phyloP scores from a whole-genome alignment of 371 early-diverging fungal species.

The Encephalitozoon cuniculi region DNA sequence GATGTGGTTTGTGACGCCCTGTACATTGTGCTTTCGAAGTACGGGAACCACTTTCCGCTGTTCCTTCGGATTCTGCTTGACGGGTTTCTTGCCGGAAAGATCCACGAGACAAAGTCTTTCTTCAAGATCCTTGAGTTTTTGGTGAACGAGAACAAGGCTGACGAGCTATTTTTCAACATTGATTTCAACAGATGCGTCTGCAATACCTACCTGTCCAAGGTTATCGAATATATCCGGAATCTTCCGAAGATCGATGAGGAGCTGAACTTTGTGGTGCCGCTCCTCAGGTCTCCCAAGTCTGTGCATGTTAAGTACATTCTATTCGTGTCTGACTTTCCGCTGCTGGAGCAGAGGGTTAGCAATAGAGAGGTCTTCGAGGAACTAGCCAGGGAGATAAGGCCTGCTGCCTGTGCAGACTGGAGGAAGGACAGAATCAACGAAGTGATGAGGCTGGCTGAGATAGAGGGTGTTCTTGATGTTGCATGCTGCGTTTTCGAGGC shows the following conservation, averaged over 20 bases:
- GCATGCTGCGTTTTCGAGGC: not conserved
- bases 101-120: not conserved
- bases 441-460: not conserved
- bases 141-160: not conserved
- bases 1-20: not conserved
- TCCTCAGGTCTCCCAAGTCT: not conserved
- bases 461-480: not conserved
- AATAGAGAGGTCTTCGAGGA: not conserved
- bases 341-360: not conserved
- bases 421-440: not conserved
- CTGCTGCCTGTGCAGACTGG: not conserved
- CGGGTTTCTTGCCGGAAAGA: not conserved
- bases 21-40: not conserved
- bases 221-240: not conserved
- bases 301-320: slow-evolving; percentile 3
- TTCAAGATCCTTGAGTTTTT: slow-evolving; percentile 7
- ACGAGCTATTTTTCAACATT: not conserved
- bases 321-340: not conserved
- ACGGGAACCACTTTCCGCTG: not conserved
- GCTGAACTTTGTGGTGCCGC: slow-evolving; percentile 1
- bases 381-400: not conserved
- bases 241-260: not conserved
- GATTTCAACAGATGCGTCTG: not conserved
- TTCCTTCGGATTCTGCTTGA: slow-evolving; percentile 17
- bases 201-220: slow-evolving; percentile 2